These are phyloP conservation scores for Pythium volutum DNA, from an alignment of 352 stramenopile species.

Conservation along the genomic window DNA sequence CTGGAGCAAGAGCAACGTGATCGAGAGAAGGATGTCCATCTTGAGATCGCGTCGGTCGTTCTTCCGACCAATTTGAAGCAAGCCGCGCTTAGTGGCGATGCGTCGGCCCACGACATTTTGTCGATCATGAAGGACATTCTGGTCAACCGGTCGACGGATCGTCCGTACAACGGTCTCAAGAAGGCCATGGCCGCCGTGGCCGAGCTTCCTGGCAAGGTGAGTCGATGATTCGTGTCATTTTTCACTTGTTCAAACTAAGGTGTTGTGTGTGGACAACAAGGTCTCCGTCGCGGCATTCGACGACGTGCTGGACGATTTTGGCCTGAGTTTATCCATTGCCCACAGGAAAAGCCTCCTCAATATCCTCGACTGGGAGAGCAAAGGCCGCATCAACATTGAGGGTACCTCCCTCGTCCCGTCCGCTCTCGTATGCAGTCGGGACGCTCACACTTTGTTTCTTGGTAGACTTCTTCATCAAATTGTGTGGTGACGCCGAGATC, in stretches of 20 bases:
- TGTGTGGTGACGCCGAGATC: constrained; percentile 60
- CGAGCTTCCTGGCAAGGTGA: constrained; percentile 68
- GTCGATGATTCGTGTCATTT: not conserved
- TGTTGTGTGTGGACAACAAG: constrained; percentile 22
- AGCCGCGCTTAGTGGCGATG: constrained; percentile 37
- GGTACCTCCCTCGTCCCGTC: constrained; percentile 26
- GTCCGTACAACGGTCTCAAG: constrained; percentile 78
- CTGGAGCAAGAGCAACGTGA: constrained; percentile 7
- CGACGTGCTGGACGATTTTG: constrained; percentile 69
- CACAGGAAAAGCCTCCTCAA: constrained; percentile 45
- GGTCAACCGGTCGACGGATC: constrained; percentile 42
- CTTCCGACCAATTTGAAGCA: constrained; percentile 45
- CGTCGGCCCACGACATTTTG: constrained; percentile 59
- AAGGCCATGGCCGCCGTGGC: constrained; percentile 68
- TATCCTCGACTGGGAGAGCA: constrained; percentile 50
- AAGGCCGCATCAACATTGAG: constrained; percentile 68
- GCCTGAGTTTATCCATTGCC: constrained; percentile 35
- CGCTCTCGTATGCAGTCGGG: not conserved
- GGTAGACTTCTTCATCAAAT: constrained; percentile 75
- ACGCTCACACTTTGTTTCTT: not conserved
- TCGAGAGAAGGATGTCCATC: not conserved
- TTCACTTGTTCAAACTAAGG: not conserved
- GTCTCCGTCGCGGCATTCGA: constrained; percentile 66
- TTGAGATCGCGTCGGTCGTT: not conserved
- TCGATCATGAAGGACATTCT: constrained; percentile 73